Evolutionary conservation across 2,329 filamentous ascomycete genomes (phyloP), one percentile per base, ranked within the genome.

Genomic region (Phyllosticta capitalensis): DNA sequence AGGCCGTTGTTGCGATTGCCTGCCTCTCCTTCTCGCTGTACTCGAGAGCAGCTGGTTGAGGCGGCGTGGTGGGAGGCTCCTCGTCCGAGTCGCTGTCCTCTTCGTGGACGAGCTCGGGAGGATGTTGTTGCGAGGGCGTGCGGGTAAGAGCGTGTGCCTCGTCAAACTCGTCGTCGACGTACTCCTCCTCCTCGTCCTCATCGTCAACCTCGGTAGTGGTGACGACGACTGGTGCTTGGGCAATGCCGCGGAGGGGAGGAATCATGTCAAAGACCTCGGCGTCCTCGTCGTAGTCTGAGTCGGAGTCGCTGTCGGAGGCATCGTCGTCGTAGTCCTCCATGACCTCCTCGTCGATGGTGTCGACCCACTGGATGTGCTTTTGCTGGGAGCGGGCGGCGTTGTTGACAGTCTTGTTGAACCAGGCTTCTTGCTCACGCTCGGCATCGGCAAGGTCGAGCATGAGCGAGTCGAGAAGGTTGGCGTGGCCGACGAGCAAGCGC

Each of bases 331-430:
- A 85, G 65, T 90, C 86, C 63, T 90, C 85, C 71, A 89, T 84
- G 56, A 82, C 77, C 65, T 89, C 86, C 74, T 92, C 88, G 62
- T 83, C 80, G 64, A 92, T 82, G 59, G 83, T 81, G 73, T 95
- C 89, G 69, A 89, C 89, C 90, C 90, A 96, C 80, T 92, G 88
- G 67, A 95, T 84, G 77, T 89, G 89, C 73, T 83, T 83, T 66
- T 89, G 82, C 66, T 87, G 80, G 28, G 73, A 66, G 70, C 75
- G 81, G 71, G 80, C 80, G 66, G 88, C 88, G 69, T 87, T 88
- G 72, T 84, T 86, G 75, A 96, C 89, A 63, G 90, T 94, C 75
- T 91, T 88, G 83, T 96, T 95, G 86, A 96, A 97, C 92, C 92
- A 96, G 66, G 84, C 87, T 77, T 97, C 92, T 77, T 97, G 94